Base-by-base conservation (phyloP, 176 grass and related monocot species). In the Elymus sibiricus region DNA sequence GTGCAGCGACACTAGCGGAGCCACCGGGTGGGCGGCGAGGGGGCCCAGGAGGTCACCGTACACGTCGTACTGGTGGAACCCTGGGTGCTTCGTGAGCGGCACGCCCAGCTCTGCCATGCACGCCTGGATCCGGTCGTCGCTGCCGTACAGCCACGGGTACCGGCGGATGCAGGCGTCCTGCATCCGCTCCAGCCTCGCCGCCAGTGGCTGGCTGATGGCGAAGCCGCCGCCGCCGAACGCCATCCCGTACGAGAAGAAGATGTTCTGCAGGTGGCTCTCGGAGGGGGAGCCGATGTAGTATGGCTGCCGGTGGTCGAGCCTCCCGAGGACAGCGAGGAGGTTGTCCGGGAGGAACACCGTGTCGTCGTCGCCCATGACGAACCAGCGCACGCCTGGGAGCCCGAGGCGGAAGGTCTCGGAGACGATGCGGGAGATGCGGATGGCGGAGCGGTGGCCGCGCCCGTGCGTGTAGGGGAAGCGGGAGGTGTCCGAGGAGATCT, bases 291-390 rank as follows among this genome's bases (percentile, higher is more conserved):
- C 93, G n/a, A 92, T 86, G 88, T 95, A 95, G 82, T 95, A 95
- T 4, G 87, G 90, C 85, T 90, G 88, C 29, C 87, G 90, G 68
- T 95, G 88, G n/a, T 95, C 93, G 62, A 95, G 87, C 35, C 78
- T 83, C 26, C 67, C 62, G 21, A 95, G 93, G 13, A 91, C 80
- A 27, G 61, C 80, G 26, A 92, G 61, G 40, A 95, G 90, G 74
- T 95, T 95, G 72, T 92, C 90, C 0, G 93, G 78, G 46, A 95
- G 13, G 82, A 95, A 95, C 51, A 92, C 83, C 17, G 93, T 95
- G 70, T 95, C 93, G n/a, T 95, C 93, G 38, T 95, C 93, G 35
- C 93, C 93, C 93, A 95, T 95, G 24, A 95, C 90, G 69, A 73
- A 95, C 93, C 93, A 95, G 5, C 90, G 88, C 55, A 95, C 90